Evolutionary conservation across 2,329 filamentous ascomycete species (phyloP).

Genomic region (Apiospora kogelbergensis): DNA sequence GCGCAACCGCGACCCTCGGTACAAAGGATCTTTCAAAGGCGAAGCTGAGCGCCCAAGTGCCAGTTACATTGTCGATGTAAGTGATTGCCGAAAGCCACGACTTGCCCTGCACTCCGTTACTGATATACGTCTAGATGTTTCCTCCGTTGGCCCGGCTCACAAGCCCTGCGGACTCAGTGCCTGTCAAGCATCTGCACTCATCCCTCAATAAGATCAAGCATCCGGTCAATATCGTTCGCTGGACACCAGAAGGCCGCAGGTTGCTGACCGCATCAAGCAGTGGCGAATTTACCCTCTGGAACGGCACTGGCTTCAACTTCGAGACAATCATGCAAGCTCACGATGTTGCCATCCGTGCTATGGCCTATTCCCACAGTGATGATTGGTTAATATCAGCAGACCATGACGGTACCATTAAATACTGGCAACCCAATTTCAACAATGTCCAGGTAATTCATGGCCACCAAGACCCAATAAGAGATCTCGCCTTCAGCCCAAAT

Average conservation of each 20-base stretch:
- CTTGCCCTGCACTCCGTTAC: neutral
- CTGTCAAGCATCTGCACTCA: conserved; percentile 95
- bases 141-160: conserved; percentile 76
- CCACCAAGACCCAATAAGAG: conserved; percentile 85
- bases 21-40: conserved; percentile 68
- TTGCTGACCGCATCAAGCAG: conserved; percentile 92
- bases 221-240: conserved; percentile 93
- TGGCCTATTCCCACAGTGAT: conserved; percentile 89
- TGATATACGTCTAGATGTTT: conserved; percentile 63
- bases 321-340: conserved; percentile 99
- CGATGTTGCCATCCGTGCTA: conserved; percentile 79
- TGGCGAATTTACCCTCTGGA: conserved; percentile 98
- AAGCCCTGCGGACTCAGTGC: conserved; percentile 81
- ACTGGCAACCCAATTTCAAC: conserved; percentile 99
- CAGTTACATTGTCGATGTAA: conserved; percentile 87
- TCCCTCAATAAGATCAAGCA: conserved; percentile 98
- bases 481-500: conserved; percentile 89
- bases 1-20: conserved; percentile 75
- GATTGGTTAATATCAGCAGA: conserved; percentile 97
- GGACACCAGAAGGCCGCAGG: conserved; percentile 93
- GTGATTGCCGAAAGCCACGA: conserved; percentile 28
- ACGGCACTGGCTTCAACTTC: conserved; percentile 98
- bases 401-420: conserved; percentile 93
- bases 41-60: conserved; percentile 82
- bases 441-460: conserved; percentile 94